phyloP scores from a whole-genome alignment of 495 filamentous ascomycete genomes.

The Hamigera avellanea region DNA sequence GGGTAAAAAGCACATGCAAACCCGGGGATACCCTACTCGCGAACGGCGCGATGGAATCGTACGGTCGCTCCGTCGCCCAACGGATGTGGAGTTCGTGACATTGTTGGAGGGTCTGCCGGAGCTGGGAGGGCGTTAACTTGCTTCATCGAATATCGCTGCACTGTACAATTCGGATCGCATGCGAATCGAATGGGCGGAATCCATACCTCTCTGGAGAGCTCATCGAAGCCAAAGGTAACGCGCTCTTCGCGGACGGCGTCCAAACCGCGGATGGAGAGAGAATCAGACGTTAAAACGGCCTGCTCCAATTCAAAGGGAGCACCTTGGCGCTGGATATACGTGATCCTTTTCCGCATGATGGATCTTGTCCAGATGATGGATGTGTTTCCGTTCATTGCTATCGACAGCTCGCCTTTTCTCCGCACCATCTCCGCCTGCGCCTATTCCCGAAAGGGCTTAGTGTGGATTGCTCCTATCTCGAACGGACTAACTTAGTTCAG shows the following conservation, averaged over 20 bases:
- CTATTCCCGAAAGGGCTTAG: too few relatives aligned
- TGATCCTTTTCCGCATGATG: conserved; percentile 85
- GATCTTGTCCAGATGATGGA: too few relatives aligned
- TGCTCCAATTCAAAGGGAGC: conserved; percentile 50
- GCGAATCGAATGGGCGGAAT: too few relatives aligned
- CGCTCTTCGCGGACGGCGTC: conserved; percentile 70
- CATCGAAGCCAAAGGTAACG: conserved; percentile 57
- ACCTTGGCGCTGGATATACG: conserved; percentile 56
- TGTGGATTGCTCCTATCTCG: too few relatives aligned
- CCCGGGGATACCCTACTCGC: conserved; percentile 65
- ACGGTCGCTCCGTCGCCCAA: conserved; percentile 53
- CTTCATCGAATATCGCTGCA: too few relatives aligned
- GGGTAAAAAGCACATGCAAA: conserved; percentile 72
- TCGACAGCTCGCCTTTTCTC: too few relatives aligned
- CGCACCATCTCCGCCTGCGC: too few relatives aligned
- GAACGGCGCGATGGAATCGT: conserved; percentile 54
- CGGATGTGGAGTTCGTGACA: conserved; percentile 68
- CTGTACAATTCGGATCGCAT: too few relatives aligned
- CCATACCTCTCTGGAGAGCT: conserved; percentile 59
- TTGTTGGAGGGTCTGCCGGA: conserved; percentile 50
- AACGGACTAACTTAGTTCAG: too few relatives aligned
- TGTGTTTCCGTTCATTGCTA: too few relatives aligned
- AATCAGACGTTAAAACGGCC: conserved; percentile 35
- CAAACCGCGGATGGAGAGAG: conserved; percentile 38
- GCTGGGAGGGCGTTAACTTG: conserved; percentile 16